Evolutionary conservation across 352 stramenopile genomes (phyloP).

Genomic region (Phytophthora cryptogea): DNA sequence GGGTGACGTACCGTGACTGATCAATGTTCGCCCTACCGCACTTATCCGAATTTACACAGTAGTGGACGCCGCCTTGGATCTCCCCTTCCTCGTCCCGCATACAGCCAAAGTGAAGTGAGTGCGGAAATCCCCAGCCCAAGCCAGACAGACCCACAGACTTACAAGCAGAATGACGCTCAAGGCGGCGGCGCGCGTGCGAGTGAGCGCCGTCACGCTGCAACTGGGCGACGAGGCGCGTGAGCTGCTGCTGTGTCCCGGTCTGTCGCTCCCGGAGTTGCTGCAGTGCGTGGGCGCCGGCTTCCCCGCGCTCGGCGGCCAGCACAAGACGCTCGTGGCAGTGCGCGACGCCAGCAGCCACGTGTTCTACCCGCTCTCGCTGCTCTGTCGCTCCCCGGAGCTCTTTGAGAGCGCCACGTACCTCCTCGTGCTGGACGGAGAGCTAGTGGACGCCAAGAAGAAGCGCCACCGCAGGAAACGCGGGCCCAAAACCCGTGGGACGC

Average conservation of each 20-base stretch:
- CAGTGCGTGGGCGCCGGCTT: constrained; percentile 57
- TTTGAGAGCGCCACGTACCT: constrained; percentile 59
- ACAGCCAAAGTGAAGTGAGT: constrained; percentile 17
- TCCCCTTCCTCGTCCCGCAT: neutral
- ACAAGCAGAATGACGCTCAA: constrained; percentile 23
- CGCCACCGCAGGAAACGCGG: constrained; percentile 22
- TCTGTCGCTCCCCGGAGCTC: constrained; percentile 51
- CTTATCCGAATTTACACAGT: neutral
- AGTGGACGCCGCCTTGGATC: neutral
- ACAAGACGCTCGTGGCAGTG: constrained; percentile 27
- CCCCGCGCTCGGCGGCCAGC: constrained; percentile 9
- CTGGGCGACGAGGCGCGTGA: constrained; percentile 35
- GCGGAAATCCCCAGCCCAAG: constrained; percentile 5
- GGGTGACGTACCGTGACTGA: too few species aligned
- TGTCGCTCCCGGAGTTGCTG: constrained; percentile 55
- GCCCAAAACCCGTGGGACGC: constrained; percentile 12
- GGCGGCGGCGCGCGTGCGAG: constrained; percentile 6
- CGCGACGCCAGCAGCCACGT: constrained; percentile 37
- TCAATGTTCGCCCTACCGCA: neutral
- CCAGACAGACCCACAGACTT: neutral
- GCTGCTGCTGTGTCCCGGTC: constrained; percentile 43
- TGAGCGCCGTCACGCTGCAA: constrained; percentile 51
- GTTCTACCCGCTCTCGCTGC: constrained; percentile 73
- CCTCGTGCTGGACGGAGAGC: constrained; percentile 39
- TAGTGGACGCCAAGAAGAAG: constrained; percentile 9